Evolutionary conservation across 2,329 filamentous ascomycete species (phyloP).

Genomic region (Xylariaceae sp.): DNA sequence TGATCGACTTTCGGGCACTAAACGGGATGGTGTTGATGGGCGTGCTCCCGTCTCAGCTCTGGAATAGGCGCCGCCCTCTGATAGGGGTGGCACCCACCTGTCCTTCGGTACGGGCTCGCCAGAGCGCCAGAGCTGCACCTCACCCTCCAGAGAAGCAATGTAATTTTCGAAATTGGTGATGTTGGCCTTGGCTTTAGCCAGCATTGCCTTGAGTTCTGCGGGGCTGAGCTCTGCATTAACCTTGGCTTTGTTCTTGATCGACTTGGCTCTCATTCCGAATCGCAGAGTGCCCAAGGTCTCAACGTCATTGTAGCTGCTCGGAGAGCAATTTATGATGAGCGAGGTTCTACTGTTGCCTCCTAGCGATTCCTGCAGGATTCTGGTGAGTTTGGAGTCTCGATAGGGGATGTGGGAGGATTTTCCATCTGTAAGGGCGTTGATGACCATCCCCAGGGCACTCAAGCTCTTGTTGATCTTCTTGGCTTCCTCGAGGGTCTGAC

Average conservation of each 20-base stretch:
- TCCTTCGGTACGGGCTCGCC: slow-evolving; percentile 89
- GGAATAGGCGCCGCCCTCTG: slow-evolving; percentile 47
- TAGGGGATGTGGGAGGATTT: slow-evolving; percentile 97
- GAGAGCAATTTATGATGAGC: slow-evolving; percentile 98
- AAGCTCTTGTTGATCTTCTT: slow-evolving; percentile 99
- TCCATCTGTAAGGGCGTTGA: slow-evolving; percentile 93
- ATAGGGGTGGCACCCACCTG: slow-evolving; percentile 70
- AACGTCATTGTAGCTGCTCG: slow-evolving; percentile 94
- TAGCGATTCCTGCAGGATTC: slow-evolving; percentile 93
- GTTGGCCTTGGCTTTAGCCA: slow-evolving; percentile 89
- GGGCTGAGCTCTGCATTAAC: slow-evolving; percentile 97
- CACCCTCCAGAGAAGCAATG: slow-evolving; percentile 75
- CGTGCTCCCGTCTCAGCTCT: slow-evolving; percentile 44
- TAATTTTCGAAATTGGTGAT: slow-evolving; percentile 86
- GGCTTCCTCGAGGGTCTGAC: slow-evolving; percentile 94
- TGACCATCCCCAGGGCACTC: slow-evolving; percentile 97
- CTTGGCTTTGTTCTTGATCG: slow-evolving; percentile 99
- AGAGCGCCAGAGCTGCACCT: slow-evolving; percentile 81
- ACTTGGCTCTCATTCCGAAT: slow-evolving; percentile 94
- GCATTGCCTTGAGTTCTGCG: slow-evolving; percentile 84
- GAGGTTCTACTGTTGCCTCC: slow-evolving; percentile 98
- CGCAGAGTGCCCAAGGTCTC: slow-evolving; percentile 89
- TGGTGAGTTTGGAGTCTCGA: slow-evolving; percentile 94
- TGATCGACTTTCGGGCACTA: slow-evolving; percentile 54
- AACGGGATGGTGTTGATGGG: slow-evolving; percentile 50